phyloP scores from a whole-genome alignment of 768 basidiomycete species.

The Lentinula sp. region DNA sequence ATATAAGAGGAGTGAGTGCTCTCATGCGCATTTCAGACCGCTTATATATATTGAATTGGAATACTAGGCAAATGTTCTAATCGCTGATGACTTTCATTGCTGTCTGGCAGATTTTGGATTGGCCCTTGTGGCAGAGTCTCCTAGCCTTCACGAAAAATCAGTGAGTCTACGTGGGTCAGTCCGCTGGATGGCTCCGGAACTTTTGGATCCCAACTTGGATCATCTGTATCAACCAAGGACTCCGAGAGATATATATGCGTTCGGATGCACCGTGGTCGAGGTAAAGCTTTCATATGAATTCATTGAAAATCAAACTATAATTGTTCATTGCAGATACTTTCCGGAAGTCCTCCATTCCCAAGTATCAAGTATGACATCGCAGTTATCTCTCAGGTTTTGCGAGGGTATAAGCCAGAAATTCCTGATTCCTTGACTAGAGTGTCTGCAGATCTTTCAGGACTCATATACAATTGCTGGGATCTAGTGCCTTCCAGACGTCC shows the following conservation, averaged over 20 bases:
- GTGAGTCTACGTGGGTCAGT: not conserved
- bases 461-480: not conserved
- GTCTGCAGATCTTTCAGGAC: not conserved
- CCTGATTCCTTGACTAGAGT: not conserved
- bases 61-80: constrained; percentile 1
- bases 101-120: constrained; percentile 6
- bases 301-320: not conserved
- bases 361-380: constrained; percentile 1
- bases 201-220: not conserved
- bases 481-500: not conserved
- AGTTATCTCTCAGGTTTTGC: not conserved
- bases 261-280: constrained; percentile 6
- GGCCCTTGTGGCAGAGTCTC: not conserved
- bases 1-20: not conserved
- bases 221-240: not conserved
- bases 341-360: constrained; percentile 3
- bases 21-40: not conserved
- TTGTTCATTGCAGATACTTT: not conserved
- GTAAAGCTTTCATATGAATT: not conserved
- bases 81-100: not conserved
- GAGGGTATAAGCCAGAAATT: not conserved
- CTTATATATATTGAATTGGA: not conserved
- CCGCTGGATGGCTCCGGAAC: constrained; percentile 4
- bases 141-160: not conserved
- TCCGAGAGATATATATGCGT: constrained; percentile 7